A percentile compares a stretch with the other conserved stretches of the same genome.
Conservation (phyloP, 495 filamentous ascomycete genomes). For the Penicillium fimorum region DNA sequence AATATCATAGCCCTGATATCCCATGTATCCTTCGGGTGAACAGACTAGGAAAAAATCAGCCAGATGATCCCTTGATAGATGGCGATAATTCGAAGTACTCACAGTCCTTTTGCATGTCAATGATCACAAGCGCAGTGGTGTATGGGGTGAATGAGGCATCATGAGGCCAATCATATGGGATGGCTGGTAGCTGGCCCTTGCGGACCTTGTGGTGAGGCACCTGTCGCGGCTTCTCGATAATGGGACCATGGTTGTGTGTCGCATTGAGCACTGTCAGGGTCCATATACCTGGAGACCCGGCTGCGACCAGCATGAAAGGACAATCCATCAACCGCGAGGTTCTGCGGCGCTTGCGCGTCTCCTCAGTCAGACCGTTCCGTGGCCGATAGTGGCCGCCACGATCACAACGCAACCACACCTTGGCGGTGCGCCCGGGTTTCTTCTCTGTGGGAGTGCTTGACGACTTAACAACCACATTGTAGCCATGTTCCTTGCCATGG, state of each 20-base stretch:
- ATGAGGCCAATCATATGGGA: constrained; percentile 64
- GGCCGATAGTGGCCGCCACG: constrained; percentile 52
- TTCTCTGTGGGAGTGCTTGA: constrained; percentile 49
- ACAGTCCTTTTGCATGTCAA: constrained; percentile 76
- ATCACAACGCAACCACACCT: constrained; percentile 51
- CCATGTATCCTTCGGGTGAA: constrained; percentile 56
- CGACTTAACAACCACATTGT: constrained; percentile 50
- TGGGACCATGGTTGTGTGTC: constrained; percentile 47
- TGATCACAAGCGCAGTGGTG: constrained; percentile 65
- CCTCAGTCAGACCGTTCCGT: constrained; percentile 50
- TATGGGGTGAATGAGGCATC: constrained; percentile 54
- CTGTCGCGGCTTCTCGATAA: constrained; percentile 42
- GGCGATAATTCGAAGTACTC: constrained; percentile 20
- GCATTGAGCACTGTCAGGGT: constrained; percentile 44
- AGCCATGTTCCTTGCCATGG: constrained; percentile 47
- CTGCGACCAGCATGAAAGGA: constrained; percentile 48
- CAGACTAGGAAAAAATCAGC: constrained; percentile 46
- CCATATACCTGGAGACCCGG: constrained; percentile 47
- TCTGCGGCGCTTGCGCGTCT: constrained; percentile 46
- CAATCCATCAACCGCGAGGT: constrained; percentile 50
- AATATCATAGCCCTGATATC: constrained; percentile 59
- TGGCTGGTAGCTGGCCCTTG: constrained; percentile 47
- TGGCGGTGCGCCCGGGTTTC: constrained; percentile 48
- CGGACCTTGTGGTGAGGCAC: constrained; percentile 45
- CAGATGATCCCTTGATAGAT: neutral